phyloP scores from a whole-genome alignment of 208 protist genomes.

The Trypanosoma platydactyli region DNA sequence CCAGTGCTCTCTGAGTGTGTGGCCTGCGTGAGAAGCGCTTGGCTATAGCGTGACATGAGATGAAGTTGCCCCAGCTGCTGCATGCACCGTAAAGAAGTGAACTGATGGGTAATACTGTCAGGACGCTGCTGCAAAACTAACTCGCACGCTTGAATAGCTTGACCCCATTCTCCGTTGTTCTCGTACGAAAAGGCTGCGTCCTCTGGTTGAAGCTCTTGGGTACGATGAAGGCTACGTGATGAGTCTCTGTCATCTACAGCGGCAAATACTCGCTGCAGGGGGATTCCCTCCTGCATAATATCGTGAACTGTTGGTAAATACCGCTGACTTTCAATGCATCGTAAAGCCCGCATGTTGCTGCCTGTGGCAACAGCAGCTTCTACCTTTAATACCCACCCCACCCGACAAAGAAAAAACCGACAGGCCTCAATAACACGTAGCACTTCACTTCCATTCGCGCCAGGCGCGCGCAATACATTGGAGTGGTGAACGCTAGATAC shows the following conservation, averaged over 20 bases:
- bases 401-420: slow-evolving; percentile 36
- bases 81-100: slow-evolving; percentile 82
- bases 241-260: slow-evolving; percentile 79
- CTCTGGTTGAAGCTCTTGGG: slow-evolving; percentile 34
- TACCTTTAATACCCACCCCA: slow-evolving; percentile 44
- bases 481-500: slow-evolving; percentile 26
- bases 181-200: slow-evolving; percentile 81
- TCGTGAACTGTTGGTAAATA: slow-evolving; percentile 40
- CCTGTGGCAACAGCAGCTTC: slow-evolving; percentile 62
- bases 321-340: slow-evolving; percentile 64
- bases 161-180: slow-evolving; percentile 84
- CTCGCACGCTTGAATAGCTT: slow-evolving; percentile 72
- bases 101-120: slow-evolving; percentile 65
- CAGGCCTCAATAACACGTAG: slow-evolving; percentile 38
- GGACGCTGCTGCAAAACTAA: slow-evolving; percentile 77
- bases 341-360: slow-evolving; percentile 78
- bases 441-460: slow-evolving; percentile 28
- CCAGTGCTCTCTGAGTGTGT: neutral
- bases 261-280: slow-evolving; percentile 83
- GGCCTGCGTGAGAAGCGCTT: slow-evolving; percentile 26
- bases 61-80: slow-evolving; percentile 84
- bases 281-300: slow-evolving; percentile 27
- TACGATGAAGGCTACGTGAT: slow-evolving; percentile 66
- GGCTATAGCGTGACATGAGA: slow-evolving; percentile 76
- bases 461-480: slow-evolving; percentile 5